These are phyloP conservation scores for Suhomyces bribrorum DNA, from an alignment of 1,139 yeast species.

Conservation along the genomic window DNA sequence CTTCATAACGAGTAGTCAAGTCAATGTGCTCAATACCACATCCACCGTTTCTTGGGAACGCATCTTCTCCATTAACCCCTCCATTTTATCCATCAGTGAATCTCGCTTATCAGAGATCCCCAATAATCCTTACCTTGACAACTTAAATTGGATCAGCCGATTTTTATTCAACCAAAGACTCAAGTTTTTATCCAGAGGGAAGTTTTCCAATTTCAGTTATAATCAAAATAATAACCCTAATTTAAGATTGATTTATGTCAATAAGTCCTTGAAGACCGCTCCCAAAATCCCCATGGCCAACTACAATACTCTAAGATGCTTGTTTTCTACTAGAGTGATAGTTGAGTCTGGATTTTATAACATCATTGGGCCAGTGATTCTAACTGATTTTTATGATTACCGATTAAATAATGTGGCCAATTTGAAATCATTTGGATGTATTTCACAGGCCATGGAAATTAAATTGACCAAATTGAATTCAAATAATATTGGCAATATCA, in stretches of 20 bases:
- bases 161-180: conserved; percentile 21
- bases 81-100: conserved; percentile 26
- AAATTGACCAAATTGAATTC: conserved; percentile 39
- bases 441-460: conserved; percentile 53
- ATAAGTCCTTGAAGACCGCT: conserved; percentile 20
- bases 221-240: conserved; percentile 9
- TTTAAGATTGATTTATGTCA: conserved; percentile 46
- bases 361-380: conserved; percentile 58
- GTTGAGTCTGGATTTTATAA: conserved; percentile 51
- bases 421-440: conserved; percentile 41
- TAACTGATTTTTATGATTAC: conserved; percentile 64
- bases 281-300: conserved; percentile 25
- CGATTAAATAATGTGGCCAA: conserved; percentile 33
- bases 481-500: conserved; percentile 48
- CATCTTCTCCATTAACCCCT: conserved; percentile 21
- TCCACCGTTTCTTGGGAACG: conserved; percentile 13
- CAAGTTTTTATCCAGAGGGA: conserved; percentile 30
- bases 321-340: conserved; percentile 52
- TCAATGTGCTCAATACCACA: conserved; percentile 16
- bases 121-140: conserved; percentile 5
- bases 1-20: conserved; percentile 27
- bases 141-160: conserved; percentile 17
- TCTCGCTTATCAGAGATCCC: conserved; percentile 14
- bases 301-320: conserved; percentile 47
- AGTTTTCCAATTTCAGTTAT: conserved; percentile 25